A percentile compares a stretch with the other conserved stretches of the same genome.
Evolutionary conservation across 257 asterid species (phyloP).

Genomic region (Prunella vulgaris): DNA sequence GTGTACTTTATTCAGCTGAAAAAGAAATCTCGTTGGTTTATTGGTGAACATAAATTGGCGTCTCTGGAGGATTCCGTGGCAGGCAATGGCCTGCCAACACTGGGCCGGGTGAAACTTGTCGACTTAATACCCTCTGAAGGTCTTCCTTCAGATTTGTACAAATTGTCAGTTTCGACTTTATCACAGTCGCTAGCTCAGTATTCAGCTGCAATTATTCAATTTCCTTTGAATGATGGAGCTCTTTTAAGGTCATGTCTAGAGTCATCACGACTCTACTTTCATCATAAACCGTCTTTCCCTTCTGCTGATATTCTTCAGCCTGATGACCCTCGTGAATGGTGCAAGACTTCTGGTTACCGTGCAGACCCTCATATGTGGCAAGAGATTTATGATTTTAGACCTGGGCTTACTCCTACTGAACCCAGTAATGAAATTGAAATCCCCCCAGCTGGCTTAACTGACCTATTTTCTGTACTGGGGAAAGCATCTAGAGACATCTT

Average conservation of each 20-base stretch:
- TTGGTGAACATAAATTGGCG: conserved; percentile 18
- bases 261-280: conserved; percentile 79
- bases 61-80: conserved; percentile 62
- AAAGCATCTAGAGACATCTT: conserved; percentile 73
- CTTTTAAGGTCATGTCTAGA: conserved; percentile 82
- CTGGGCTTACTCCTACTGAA: conserved; percentile 65
- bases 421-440: conserved; percentile 56
- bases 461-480: conserved; percentile 69
- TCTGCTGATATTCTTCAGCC: conserved; percentile 51
- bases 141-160: conserved; percentile 76
- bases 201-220: conserved; percentile 90
- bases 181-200: conserved; percentile 92
- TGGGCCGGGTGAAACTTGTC: conserved; percentile 81
- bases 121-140: conserved; percentile 87
- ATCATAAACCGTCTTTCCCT: conserved; percentile 78
- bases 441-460: conserved; percentile 76
- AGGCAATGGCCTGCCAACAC: conserved; percentile 77
- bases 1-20: conserved; percentile 20
- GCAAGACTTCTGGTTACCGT: conserved; percentile 91
- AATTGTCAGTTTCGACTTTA: conserved; percentile 69
- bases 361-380: conserved; percentile 81
- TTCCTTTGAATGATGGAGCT: conserved; percentile 66
- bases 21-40: conserved; percentile 8
- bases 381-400: conserved; percentile 79
- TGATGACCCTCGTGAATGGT: conserved; percentile 73